Percentiles rank a stretch among this genome's conserved stretches.
These are phyloP conservation scores for Volvariella surrecta DNA, from an alignment of 1,284 basidiomycete species.

Conservation along the genomic window DNA sequence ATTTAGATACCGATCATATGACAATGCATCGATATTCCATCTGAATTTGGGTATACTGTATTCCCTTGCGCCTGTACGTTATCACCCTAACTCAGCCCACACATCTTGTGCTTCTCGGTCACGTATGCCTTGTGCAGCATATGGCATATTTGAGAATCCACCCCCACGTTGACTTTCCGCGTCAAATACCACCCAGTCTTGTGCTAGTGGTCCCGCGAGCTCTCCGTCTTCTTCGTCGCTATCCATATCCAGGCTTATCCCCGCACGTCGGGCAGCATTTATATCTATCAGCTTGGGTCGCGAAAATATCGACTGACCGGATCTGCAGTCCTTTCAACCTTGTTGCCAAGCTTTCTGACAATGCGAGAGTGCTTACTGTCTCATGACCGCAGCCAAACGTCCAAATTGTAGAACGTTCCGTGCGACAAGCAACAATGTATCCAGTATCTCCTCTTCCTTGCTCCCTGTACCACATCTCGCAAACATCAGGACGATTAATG, in stretches of 20 bases:
- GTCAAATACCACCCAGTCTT: constrained; percentile 50
- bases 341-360: constrained; percentile 6
- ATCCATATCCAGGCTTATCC: constrained; percentile 63
- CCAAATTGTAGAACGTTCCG: constrained; percentile 90
- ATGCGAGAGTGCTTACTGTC: constrained; percentile 55
- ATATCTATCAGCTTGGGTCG: constrained; percentile 91
- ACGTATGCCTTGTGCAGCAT: constrained; percentile 38
- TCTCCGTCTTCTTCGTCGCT: constrained; percentile 52
- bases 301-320: constrained; percentile 89
- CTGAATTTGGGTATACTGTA: no score
- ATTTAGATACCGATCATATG: no score
- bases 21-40: no score
- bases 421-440: constrained; percentile 83
- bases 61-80: neutral
- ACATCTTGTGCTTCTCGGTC: constrained; percentile 59
- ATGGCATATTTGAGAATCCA: constrained; percentile 44
- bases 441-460: constrained; percentile 86
- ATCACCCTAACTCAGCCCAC: constrained; percentile 65
- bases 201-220: constrained; percentile 44
- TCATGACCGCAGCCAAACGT: constrained; percentile 80
- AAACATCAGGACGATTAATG: constrained; percentile 78
- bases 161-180: constrained; percentile 24
- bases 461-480: constrained; percentile 69
- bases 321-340: constrained; percentile 45
- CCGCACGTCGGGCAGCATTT: constrained; percentile 57